Percentiles rank a stretch among this genome's conserved stretches.
Conservation (phyloP, 139 green algal species). For the Chlorella sp. region DNA sequence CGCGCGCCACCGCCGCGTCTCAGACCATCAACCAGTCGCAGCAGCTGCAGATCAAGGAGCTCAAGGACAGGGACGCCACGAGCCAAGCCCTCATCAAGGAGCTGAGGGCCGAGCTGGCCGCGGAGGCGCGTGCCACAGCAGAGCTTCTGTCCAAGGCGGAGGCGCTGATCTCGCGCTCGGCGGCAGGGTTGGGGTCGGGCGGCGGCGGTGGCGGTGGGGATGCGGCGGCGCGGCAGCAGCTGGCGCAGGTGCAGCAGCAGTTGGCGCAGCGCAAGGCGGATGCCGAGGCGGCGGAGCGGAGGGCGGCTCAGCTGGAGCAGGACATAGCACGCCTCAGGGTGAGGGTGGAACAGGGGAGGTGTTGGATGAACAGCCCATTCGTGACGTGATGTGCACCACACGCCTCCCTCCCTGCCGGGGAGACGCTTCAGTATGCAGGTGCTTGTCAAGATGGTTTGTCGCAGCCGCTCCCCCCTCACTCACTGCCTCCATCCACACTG, state of each 20-base stretch:
- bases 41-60: neutral
- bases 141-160: neutral
- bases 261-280: neutral
- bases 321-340: neutral
- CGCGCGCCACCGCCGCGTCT: neutral
- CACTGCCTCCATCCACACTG: too few species aligned
- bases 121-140: constrained; percentile 1
- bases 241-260: neutral
- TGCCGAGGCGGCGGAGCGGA: neutral
- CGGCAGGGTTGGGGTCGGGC: neutral
- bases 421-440: too few species aligned
- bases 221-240: neutral
- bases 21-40: neutral
- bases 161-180: neutral
- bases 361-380: too few species aligned
- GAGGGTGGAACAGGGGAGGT: too few species aligned
- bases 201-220: neutral
- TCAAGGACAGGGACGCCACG: neutral
- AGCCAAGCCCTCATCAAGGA: neutral
- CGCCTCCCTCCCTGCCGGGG: too few species aligned
- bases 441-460: too few species aligned
- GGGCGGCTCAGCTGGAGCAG: neutral
- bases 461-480: too few species aligned
- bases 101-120: constrained; percentile 6
- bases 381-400: too few species aligned